Conservation (phyloP, 768 basidiomycete genomes). For the Lyophyllum decastes region DNA sequence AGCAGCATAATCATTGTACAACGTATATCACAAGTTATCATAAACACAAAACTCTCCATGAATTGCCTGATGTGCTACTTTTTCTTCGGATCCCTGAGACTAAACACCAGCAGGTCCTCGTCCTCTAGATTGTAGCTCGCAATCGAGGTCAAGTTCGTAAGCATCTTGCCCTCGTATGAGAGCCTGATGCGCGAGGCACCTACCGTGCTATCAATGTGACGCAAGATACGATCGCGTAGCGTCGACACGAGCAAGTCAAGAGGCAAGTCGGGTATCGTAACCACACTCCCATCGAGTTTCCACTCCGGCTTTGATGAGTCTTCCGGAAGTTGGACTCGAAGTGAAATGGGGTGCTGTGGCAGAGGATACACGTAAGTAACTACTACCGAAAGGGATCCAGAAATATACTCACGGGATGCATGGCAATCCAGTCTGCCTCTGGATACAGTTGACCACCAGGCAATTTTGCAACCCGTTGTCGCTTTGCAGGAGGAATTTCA, state of each 20-base stretch:
- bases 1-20: slow-evolving; percentile 3
- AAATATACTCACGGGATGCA: slow-evolving; percentile 70
- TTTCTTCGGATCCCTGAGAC: slow-evolving; percentile 69
- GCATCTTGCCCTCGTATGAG: slow-evolving; percentile 79
- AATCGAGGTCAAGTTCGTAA: slow-evolving; percentile 84
- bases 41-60: neutral
- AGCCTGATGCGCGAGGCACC: slow-evolving; percentile 81
- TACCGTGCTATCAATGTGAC: slow-evolving; percentile 75
- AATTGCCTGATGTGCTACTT: slow-evolving; percentile 38
- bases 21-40: neutral
- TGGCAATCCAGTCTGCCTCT: slow-evolving; percentile 86
- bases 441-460: slow-evolving; percentile 84
- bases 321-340: slow-evolving; percentile 81
- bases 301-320: slow-evolving; percentile 88
- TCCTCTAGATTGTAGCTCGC: slow-evolving; percentile 91
- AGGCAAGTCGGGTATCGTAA: slow-evolving; percentile 81
- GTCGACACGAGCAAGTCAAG: slow-evolving; percentile 85
- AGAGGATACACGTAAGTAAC: neutral
- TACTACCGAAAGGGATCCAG: neutral
- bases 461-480: slow-evolving; percentile 83
- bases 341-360: slow-evolving; percentile 81
- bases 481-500: slow-evolving; percentile 80
- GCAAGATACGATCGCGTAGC: slow-evolving; percentile 85
- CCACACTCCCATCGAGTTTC: slow-evolving; percentile 83
- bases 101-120: slow-evolving; percentile 80